A percentile compares a stretch with the other conserved stretches of the same genome.
Conservation (phyloP, 768 basidiomycete species). For the Tephrocybe sp. region DNA sequence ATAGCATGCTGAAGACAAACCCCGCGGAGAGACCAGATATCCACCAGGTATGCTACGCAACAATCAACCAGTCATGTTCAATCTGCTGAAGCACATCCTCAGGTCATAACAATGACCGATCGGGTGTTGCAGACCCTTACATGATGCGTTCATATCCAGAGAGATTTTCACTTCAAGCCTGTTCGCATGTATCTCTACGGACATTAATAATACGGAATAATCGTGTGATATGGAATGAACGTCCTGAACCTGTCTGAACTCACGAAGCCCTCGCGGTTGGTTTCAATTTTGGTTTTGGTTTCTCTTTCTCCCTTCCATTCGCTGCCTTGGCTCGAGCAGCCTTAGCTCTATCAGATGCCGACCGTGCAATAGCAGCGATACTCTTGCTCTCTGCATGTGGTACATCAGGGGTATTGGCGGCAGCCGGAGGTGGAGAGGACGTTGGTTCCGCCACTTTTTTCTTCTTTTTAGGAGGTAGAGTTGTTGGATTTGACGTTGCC, state of each 20-base stretch:
- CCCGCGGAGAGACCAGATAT: conserved; percentile 84
- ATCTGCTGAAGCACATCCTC: background rate
- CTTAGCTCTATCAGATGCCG: conserved; percentile 35
- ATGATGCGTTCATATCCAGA: conserved; percentile 21
- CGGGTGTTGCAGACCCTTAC: conserved; percentile 57
- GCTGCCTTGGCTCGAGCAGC: conserved; percentile 31
- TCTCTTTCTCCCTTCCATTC: conserved; percentile 11
- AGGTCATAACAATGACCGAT: conserved; percentile 71
- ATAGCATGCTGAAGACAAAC: conserved; percentile 80
- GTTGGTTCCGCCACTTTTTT: conserved; percentile 14
- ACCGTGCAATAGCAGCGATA: conserved; percentile 33
- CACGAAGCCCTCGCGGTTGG: background rate
- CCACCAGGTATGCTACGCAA: conserved; percentile 55
- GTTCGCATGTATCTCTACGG: conserved; percentile 6
- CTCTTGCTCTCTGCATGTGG: conserved; percentile 8
- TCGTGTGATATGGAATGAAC: background rate
- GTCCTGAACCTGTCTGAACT: background rate
- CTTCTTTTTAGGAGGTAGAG: conserved; percentile 17
- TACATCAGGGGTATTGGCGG: conserved; percentile 1
- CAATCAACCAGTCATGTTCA: background rate
- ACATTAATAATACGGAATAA: conserved; percentile 9
- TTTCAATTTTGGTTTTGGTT: conserved; percentile 12
- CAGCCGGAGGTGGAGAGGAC: conserved; percentile 2
- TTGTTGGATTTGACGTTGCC: background rate
- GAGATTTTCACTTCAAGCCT: conserved; percentile 1